These are phyloP conservation scores for Scorias spongiosa DNA, from an alignment of 2,329 filamentous ascomycete genomes.

Conservation along the genomic window DNA sequence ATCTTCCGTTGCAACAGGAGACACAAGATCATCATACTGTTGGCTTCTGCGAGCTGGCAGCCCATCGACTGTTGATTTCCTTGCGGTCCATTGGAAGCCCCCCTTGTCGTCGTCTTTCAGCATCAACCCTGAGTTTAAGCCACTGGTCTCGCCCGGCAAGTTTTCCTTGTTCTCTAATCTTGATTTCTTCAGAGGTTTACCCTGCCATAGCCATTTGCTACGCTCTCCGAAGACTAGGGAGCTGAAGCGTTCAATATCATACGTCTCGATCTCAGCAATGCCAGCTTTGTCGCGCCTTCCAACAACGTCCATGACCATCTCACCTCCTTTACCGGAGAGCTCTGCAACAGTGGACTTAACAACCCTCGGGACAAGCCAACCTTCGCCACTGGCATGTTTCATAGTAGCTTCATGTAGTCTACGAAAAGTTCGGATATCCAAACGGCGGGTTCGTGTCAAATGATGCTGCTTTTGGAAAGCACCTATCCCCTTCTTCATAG, in stretches of 20 bases:
- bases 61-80: slow-evolving; percentile 39
- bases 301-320: slow-evolving; percentile 92
- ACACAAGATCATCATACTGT: slow-evolving; percentile 9
- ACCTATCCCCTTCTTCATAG: slow-evolving; percentile 67
- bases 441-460: slow-evolving; percentile 56
- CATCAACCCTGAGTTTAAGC: slow-evolving; percentile 23
- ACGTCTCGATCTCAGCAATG: slow-evolving; percentile 82
- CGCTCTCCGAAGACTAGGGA: slow-evolving; percentile 65
- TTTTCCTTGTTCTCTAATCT: slow-evolving; percentile 1
- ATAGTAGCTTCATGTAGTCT: slow-evolving; percentile 70
- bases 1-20: slow-evolving; percentile 11
- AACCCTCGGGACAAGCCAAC: slow-evolving; percentile 81
- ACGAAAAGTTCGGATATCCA: slow-evolving; percentile 73
- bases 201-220: slow-evolving; percentile 88
- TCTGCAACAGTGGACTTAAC: slow-evolving; percentile 93
- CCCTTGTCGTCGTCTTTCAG: slow-evolving; percentile 44
- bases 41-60: slow-evolving; percentile 6
- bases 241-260: slow-evolving; percentile 74
- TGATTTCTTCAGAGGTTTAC: slow-evolving; percentile 58
- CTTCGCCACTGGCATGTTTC: slow-evolving; percentile 77
- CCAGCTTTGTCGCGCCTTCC: slow-evolving; percentile 69
- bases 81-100: slow-evolving; percentile 30
- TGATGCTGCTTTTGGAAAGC: slow-evolving; percentile 86
- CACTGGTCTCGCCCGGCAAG: background rate
- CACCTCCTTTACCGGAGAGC: slow-evolving; percentile 81